Percentiles rank a stretch among this genome's conserved stretches.
Conservation (phyloP, 495 filamentous ascomycete genomes). For the Xylaria curta region DNA sequence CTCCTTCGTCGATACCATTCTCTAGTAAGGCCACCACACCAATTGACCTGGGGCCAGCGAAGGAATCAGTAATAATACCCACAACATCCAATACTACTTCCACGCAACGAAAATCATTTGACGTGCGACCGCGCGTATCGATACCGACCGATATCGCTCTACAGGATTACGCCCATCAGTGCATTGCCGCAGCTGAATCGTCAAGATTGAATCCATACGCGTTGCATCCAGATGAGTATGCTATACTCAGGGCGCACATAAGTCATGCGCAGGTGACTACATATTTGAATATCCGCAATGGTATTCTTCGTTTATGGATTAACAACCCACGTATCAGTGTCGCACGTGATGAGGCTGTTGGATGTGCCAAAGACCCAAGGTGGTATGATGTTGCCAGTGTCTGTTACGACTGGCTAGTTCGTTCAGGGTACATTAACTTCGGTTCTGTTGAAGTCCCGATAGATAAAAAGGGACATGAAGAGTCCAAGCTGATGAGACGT, state of each 20-base stretch:
- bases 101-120: constrained; percentile 48
- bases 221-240: constrained; percentile 85
- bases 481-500: constrained; percentile 50
- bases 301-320: constrained; percentile 89
- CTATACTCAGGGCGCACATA: constrained; percentile 77
- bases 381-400: constrained; percentile 90
- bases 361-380: constrained; percentile 88
- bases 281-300: constrained; percentile 97
- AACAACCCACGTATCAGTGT: constrained; percentile 89
- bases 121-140: constrained; percentile 75
- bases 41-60: constrained; percentile 51
- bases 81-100: constrained; percentile 18
- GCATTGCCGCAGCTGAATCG: constrained; percentile 83
- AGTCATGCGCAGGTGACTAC: constrained; percentile 89
- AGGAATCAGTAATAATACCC: constrained; percentile 31
- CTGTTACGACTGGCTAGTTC: constrained; percentile 89
- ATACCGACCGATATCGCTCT: constrained; percentile 77
- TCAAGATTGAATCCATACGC: constrained; percentile 90
- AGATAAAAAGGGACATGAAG: constrained; percentile 48
- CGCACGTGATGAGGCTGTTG: constrained; percentile 84
- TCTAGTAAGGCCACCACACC: constrained; percentile 66
- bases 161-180: constrained; percentile 83
- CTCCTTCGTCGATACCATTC: constrained; percentile 44
- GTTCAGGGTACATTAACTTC: constrained; percentile 95
- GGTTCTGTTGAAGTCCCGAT: constrained; percentile 74